Evolutionary conservation across 1,284 basidiomycete species (phyloP), one percentile per base, ranked within the genome.

Genomic region (Cutaneotrichosporon spelunceum): DNA sequence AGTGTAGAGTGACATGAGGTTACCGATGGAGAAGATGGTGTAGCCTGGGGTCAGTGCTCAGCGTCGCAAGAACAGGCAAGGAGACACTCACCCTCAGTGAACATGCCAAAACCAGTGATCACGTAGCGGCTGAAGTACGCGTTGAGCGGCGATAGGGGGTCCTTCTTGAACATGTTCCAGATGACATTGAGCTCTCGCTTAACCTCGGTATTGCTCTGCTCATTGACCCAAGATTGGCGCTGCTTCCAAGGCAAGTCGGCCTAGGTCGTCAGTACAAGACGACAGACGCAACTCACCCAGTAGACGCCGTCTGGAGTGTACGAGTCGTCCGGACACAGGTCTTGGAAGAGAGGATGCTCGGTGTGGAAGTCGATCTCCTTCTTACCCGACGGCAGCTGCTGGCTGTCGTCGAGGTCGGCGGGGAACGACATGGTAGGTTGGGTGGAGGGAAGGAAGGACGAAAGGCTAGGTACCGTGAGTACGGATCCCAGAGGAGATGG

Each of bases 31-130:
- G 26, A 63, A 65, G 26, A 65, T 65, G 42, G 75, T 70, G 64
- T 78, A 78, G 39, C 77, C 48, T 50, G 48, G 26, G 26, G 48
- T 50, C 24, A 29, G 24, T 14, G 45, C 21, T n/a, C n/a, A n/a
- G n/a, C n/a, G n/a, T n/a, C n/a, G n/a, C n/a, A n/a, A n/a, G n/a
- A n/a, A n/a, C n/a, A n/a, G 13, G 9, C 4, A 24, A 49, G 13
- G 23, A 1, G 47, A 49, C 11, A 26, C 48, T 50, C 48, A 50
- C 48, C 77, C 69, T 83, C 81, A 44, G 82, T 82, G 69, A 83
- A 83, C 56, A 84, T 78, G 63, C 83, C 83, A 71, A 83, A 79
- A 66, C 83, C 82, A 53, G 78, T 81, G 56, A 82, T 70, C 53
- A 83, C 82, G 66, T 83, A 84, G 69, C 79, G 78, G 58, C 60